Base-by-base conservation (phyloP, 2,329 filamentous ascomycete species). In the Gaeumannomyces tritici region DNA sequence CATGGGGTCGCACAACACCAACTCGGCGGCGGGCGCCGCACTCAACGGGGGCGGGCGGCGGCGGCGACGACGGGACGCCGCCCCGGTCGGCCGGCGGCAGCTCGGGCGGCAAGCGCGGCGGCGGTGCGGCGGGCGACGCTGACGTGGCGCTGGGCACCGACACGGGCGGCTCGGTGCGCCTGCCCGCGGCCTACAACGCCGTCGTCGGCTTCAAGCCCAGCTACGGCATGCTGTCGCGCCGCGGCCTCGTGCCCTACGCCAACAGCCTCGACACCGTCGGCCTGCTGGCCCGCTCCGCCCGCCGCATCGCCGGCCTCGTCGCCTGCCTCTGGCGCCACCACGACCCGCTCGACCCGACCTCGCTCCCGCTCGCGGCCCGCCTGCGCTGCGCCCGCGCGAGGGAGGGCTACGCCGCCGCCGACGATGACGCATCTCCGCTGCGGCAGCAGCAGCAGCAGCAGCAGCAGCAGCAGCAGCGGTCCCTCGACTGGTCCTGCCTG, bases 201-300 rank as follows among this genome's bases (percentile, higher is more conserved):
- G 82, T 88, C 0, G 82, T 93, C 21, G 93, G 93, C 0, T 96
- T 93, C 75, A 96, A 97, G 74, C 93, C 93, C 1, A 95, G 90
- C 31, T 97, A 97, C 71, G 93, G 93, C 21, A 83, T 93, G 76
- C 74, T 97, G 33, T 96, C 91, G 57, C 83, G 93, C 64, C 91
- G 87, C 79, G 93, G 93, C 1, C 90, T 97, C 2, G 85, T 97
- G 60, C 89, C 91, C 18, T 97, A 97, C 72, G 93, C 93, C 11
- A 96, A 97, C 73, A 96, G 91, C 2, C 78, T 97, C 11, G 93
- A 97, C 71, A 96, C 93, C 0, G 91, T 97, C 11, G 93, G 93
- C 0, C 80, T 96, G 4, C 68, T 96, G 56, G 86, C 87, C 0
- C 76, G 72, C 58, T 78, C 77, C 4, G 83, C 85, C 0, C 72